Base-by-base conservation (phyloP, 2,329 filamentous ascomycete genomes). In the Fusarium nematophilum region DNA sequence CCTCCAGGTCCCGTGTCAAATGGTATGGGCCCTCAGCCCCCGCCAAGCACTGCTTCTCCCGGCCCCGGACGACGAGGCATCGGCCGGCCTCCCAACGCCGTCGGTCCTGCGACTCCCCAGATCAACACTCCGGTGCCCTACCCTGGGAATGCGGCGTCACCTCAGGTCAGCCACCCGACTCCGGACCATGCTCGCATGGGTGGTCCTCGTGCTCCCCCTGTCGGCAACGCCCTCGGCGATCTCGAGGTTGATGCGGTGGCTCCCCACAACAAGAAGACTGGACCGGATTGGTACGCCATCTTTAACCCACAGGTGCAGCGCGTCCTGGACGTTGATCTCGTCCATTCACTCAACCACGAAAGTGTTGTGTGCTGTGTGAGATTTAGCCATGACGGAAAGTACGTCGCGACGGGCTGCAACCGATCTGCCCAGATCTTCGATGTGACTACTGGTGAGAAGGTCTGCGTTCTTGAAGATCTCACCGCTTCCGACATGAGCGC, bases 401-500 rank as follows among this genome's bases (percentile, higher is more conserved):
- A 92, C 68, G 91, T 99, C 50, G 95, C 95, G 7, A 99, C 95
- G 5, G 95, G 95, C 36, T 98, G 95, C 83, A 99, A 99, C 77
- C 85, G 93, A 62, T 97, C 93, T n/a, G 95, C 95, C n/a, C 94
- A 98, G 77, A 99, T 99, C 69, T 99, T 95, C 75, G 95, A 99
- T 65, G 94, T 98, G 34, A 84, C 87, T 69, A 90, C 87, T 13
- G 95, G 95, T 51, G 87, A 92, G 67, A 95, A 94, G 75, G 88
- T 98, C 47, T 95, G 92, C 65, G 90, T 95, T 55, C 82, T 98
- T 27, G 92, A 97, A 75, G 95, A 99, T 69, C 90, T 94, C 67
- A 90, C 84, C 38, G 91, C 93, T 38, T 66, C 70, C 9, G 92
- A 96, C 65, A 88, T 93, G 68, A 89, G 91, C 49, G 93, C 94